Evolutionary conservation across 768 basidiomycete species (phyloP), one percentile per base, ranked within the genome.

Genomic region (Saitozyma podzolica): DNA sequence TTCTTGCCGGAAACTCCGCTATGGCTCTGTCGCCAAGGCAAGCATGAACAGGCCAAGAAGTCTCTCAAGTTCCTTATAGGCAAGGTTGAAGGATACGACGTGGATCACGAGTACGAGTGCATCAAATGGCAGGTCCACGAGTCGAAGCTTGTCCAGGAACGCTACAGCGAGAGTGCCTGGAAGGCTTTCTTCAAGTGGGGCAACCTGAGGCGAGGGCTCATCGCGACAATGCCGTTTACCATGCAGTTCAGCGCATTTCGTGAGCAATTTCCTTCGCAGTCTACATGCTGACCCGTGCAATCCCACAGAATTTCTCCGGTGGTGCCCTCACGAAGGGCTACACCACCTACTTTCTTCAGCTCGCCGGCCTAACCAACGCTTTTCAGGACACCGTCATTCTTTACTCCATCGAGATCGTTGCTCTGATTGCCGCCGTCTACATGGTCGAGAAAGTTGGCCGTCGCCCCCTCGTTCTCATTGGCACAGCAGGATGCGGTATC

Each of bases 371-470:
- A 7, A 43, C 58, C 19, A 53, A 56, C 62, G 60, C 63, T 49
- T 64, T 66, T 48, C 29, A 50, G 56, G 63, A 39, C 58, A 51
- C 47, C 13, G 40, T 62, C 17, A 61, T 62, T 43, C 20, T 58
- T 17, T 57, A 29, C 50, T n/a, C 40, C n/a, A 59, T 69, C 13
- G 50, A 63, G 1, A 45, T 69, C 37, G 50, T 40, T 45, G 62
- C 58, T 9, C 20, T 69, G 43, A 42, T 66, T 19, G 48, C 54
- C 0, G 66, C 68, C 4, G 61, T 65, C 58, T 63, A 57, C 57
- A 42, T 63, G 3, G 47, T 62, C 20, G 65, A 66, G 50, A 66
- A 66, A 42, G 54, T 63, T 40, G 65, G 65, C 13, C 65, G 65
- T 41, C 61, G 65, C 29, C 61, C 61, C 13, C 58, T 66, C 3